These are phyloP conservation scores for Cryphonectria parasitica DNA, from an alignment of 2,329 filamentous ascomycete species.

Conservation along the genomic window DNA sequence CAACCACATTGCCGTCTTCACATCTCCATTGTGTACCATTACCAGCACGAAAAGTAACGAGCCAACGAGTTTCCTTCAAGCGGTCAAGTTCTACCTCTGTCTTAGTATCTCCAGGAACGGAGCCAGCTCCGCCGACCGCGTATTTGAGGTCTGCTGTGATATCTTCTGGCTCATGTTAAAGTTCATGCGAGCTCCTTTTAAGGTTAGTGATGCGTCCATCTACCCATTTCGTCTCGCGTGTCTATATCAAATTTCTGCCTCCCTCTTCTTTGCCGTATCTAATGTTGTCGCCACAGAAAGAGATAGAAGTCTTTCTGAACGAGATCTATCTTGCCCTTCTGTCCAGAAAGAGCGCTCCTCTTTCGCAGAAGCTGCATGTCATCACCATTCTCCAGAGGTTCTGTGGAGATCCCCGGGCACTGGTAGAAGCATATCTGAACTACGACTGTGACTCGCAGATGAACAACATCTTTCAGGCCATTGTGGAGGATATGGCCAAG, in stretches of 20 bases:
- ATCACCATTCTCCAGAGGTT: slow-evolving; percentile 83
- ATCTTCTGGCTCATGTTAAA: slow-evolving; percentile 99
- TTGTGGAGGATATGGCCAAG: slow-evolving; percentile 91
- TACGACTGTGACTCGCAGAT: slow-evolving; percentile 96
- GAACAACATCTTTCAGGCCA: slow-evolving; percentile 94
- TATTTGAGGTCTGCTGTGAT: slow-evolving; percentile 95
- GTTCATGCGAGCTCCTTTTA: slow-evolving; percentile 89
- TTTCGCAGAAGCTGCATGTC: slow-evolving; percentile 91
- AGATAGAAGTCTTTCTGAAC: slow-evolving; percentile 96
- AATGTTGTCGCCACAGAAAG: slow-evolving; percentile 65
- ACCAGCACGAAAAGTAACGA: slow-evolving; percentile 87
- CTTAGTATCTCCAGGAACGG: slow-evolving; percentile 94
- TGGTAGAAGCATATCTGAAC: slow-evolving; percentile 96
- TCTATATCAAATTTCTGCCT: background rate
- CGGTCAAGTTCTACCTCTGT: slow-evolving; percentile 95
- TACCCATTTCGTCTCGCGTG: background rate
- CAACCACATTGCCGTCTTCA: slow-evolving; percentile 90
- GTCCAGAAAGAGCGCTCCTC: slow-evolving; percentile 82
- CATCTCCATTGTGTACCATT: slow-evolving; percentile 89
- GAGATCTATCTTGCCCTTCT: slow-evolving; percentile 94
- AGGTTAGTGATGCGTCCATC: slow-evolving; percentile 58
- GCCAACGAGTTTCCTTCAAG: slow-evolving; percentile 88
- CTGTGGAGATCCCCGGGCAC: slow-evolving; percentile 80
- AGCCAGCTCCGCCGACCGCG: slow-evolving; percentile 85
- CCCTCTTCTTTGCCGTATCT: slow-evolving; percentile 2